Evolutionary conservation across 108 stramenopile species (phyloP).

Genomic region (Cyclotella kingstonii): DNA sequence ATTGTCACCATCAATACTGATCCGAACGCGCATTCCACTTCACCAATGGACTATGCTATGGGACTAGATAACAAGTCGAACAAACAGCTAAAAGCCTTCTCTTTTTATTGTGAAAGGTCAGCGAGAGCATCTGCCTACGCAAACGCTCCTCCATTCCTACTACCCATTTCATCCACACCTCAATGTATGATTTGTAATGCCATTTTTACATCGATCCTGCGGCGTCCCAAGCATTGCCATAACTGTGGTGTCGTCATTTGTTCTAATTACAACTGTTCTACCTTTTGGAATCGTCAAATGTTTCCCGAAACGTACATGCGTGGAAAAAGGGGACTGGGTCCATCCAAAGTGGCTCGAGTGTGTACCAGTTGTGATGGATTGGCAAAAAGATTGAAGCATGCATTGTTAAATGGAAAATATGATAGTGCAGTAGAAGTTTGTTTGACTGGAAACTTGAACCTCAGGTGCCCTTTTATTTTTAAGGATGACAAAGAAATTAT

Average conservation of each 20-base stretch:
- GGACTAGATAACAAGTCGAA: slow-evolving; percentile 44
- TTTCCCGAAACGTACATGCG: slow-evolving; percentile 83
- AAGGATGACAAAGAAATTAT: slow-evolving; percentile 40
- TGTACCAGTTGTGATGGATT: slow-evolving; percentile 67
- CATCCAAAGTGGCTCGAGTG: slow-evolving; percentile 42
- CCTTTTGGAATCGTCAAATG: slow-evolving; percentile 58
- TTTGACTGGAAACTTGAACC: slow-evolving; percentile 79
- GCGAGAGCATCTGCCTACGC: slow-evolving; percentile 88
- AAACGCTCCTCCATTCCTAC: slow-evolving; percentile 80
- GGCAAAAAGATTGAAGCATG: slow-evolving; percentile 58
- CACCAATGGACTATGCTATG: slow-evolving; percentile 45
- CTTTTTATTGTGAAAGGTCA: slow-evolving; percentile 69
- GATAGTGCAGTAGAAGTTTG: slow-evolving; percentile 69
- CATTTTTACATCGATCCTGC: slow-evolving; percentile 65
- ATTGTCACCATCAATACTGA: slow-evolving; percentile 82
- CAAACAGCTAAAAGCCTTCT: slow-evolving; percentile 71
- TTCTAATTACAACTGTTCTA: slow-evolving; percentile 46
- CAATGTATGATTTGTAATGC: slow-evolving; percentile 67
- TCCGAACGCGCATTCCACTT: slow-evolving; percentile 43
- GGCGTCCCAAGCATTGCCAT: slow-evolving; percentile 67
- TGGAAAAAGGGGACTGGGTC: slow-evolving; percentile 44
- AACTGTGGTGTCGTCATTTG: slow-evolving; percentile 85
- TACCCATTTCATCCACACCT: slow-evolving; percentile 52
- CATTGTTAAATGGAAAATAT: slow-evolving; percentile 65
- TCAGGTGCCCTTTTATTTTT: slow-evolving; percentile 67